Evolutionary conservation across 768 basidiomycete species (phyloP), one percentile per base, ranked within the genome.

Genomic region (Rhodosporidiobolus odoratus): DNA sequence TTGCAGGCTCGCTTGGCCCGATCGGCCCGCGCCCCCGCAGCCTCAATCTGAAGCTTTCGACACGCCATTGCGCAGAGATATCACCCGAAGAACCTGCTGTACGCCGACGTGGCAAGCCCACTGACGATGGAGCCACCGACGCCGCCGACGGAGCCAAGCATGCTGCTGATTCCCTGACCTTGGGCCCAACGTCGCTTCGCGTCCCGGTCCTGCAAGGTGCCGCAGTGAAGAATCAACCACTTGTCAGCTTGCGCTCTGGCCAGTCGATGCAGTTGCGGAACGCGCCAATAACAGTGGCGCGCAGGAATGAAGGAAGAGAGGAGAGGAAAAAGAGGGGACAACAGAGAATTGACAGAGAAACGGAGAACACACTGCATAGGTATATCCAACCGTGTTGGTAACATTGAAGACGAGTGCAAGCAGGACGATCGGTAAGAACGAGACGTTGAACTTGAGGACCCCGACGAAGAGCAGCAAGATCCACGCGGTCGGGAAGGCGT

Each of bases 381-480:
- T 96, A 82, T 97, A 98, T 17, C 95, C 95, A 62, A 97, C 83
- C n/a, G 88, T 90, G 75, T 97, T 98, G 15, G 91, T 92, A 61
- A 92, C 78, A 79, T 99, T 98, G 85, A 99, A 98, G 45, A 98
- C 89, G 58, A 98, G 83, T 1, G 96, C 96, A 43, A 99, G 87
- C 48, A 88, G 80, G 63, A 98, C 93, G 75, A 98, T 97, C 13
- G 96, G 96, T 71, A 98, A 83, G 80, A 94, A 98, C 15, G 93
- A 96, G 77, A 75, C 19, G 63, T 75, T 76, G 69, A 75, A 87
- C 79, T 92, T 91, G 77, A 99, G 81, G 66, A 97, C 79, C 19
- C 92, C 94, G 58, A 97, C 87, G 60, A 98, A 86, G 74, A 98
- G 82, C 34, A 99, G 85, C 7, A 88, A 85, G 25, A 87, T 78